Evolutionary conservation across 2,329 filamentous ascomycete genomes (phyloP).

Genomic region (Monosporascus ibericus): DNA sequence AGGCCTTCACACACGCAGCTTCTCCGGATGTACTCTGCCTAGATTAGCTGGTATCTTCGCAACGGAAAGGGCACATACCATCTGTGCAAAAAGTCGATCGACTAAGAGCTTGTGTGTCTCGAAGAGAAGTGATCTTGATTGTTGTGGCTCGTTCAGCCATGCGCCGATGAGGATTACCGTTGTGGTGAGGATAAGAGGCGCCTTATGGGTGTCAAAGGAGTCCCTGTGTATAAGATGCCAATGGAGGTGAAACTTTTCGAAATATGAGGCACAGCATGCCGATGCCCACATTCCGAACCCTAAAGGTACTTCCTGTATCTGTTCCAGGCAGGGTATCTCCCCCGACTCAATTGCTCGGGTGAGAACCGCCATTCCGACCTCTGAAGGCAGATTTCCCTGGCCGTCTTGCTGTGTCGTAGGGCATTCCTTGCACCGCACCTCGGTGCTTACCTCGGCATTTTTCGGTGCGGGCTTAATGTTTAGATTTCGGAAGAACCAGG

Average conservation of each 20-base stretch:
- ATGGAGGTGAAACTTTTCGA: neutral
- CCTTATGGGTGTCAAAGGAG: neutral
- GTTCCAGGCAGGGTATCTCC: neutral
- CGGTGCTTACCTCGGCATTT: neutral
- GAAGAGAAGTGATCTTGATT: neutral
- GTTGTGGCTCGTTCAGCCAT: neutral
- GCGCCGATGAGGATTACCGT: constrained; percentile 1
- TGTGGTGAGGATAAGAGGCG: neutral
- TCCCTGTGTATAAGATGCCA: constrained; percentile 1
- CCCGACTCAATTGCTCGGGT: neutral
- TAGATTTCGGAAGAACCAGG: neutral
- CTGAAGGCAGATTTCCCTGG: neutral
- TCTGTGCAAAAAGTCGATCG: neutral
- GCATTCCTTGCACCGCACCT: neutral
- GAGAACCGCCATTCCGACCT: neutral
- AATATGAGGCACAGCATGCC: neutral
- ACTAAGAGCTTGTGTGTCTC: neutral
- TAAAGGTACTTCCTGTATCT: neutral
- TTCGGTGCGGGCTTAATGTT: neutral
- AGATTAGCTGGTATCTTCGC: neutral
- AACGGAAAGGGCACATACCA: neutral
- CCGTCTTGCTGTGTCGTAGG: neutral
- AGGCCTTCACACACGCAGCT: neutral
- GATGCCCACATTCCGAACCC: neutral
- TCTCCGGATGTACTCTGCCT: neutral